Conservation (phyloP, 1,139 yeast genomes). For the Yamadazyma dushanensis region DNA sequence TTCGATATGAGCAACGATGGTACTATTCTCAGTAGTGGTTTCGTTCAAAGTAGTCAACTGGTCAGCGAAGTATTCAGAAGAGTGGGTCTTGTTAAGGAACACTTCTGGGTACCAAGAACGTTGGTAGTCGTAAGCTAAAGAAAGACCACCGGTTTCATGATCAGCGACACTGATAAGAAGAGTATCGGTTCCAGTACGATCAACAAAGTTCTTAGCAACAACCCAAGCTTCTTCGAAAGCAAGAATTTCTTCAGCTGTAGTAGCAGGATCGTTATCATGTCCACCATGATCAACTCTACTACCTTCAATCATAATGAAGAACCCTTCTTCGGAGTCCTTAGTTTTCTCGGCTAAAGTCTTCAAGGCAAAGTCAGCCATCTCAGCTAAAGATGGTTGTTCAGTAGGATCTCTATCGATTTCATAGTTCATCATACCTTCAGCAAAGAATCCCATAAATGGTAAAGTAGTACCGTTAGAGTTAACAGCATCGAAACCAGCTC, state of each 20-base stretch:
- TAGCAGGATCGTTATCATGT: constrained; percentile 74
- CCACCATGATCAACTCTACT: constrained; percentile 92
- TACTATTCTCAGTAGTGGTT: constrained; percentile 24
- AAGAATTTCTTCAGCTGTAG: constrained; percentile 38
- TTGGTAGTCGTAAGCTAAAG: constrained; percentile 66
- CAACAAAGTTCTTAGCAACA: constrained; percentile 66
- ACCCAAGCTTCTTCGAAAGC: constrained; percentile 73
- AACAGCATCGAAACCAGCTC: constrained; percentile 50
- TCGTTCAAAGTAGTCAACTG: constrained; percentile 24
- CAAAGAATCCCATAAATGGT: constrained; percentile 72
- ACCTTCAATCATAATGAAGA: constrained; percentile 81
- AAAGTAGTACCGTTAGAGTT: constrained; percentile 50
- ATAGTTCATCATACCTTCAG: constrained; percentile 72
- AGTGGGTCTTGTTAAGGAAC: constrained; percentile 62
- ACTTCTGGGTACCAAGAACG: constrained; percentile 74
- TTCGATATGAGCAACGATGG: constrained; percentile 42
- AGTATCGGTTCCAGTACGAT: constrained; percentile 65
- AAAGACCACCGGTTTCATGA: constrained; percentile 88
- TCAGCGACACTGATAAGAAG: constrained; percentile 77
- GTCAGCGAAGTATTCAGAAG: constrained; percentile 63
- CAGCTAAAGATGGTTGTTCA: constrained; percentile 69
- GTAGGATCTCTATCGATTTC: constrained; percentile 65
- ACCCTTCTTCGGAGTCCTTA: constrained; percentile 68
- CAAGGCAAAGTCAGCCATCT: constrained; percentile 69
- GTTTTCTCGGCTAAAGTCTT: constrained; percentile 64